A percentile compares a stretch with the other conserved stretches of the same genome.
These are phyloP conservation scores for Mucor saturninus DNA, from an alignment of 371 early-diverging fungal genomes.

Conservation along the genomic window DNA sequence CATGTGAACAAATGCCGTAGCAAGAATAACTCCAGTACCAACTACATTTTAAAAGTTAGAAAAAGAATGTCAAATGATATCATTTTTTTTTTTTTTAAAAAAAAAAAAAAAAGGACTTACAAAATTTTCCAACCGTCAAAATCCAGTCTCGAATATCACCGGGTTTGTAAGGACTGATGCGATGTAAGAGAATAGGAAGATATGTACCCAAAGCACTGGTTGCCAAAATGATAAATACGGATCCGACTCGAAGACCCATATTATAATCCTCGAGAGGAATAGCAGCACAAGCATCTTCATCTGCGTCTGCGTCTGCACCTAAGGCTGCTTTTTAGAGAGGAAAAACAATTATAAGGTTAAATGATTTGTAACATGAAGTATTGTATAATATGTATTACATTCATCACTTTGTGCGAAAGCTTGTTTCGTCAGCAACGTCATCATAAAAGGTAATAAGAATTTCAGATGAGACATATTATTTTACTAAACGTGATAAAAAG, in stretches of 20 bases:
- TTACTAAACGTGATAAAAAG: no score
- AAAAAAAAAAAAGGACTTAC: slow-evolving; percentile 26
- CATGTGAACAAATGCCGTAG: slow-evolving; percentile 57
- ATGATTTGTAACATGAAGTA: not conserved
- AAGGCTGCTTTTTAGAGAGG: not conserved
- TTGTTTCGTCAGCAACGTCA: not conserved
- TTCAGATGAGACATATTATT: not conserved
- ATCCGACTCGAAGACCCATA: slow-evolving; percentile 39
- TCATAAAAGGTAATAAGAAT: not conserved
- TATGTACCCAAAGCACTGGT: slow-evolving; percentile 35
- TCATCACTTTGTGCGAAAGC: slow-evolving; percentile 8
- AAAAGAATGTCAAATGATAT: not conserved
- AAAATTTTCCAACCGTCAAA: slow-evolving; percentile 49
- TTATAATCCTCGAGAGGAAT: slow-evolving; percentile 38
- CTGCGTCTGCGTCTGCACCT: not conserved
- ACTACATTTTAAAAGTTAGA: slow-evolving; percentile 23
- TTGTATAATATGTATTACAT: not conserved
- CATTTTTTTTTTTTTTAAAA: not conserved
- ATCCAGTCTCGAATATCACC: slow-evolving; percentile 41
- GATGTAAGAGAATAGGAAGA: slow-evolving; percentile 42
- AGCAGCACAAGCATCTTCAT: slow-evolving; percentile 30
- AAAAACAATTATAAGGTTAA: not conserved
- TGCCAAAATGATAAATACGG: slow-evolving; percentile 30
- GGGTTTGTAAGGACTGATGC: slow-evolving; percentile 32
- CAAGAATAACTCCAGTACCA: slow-evolving; percentile 53